A percentile compares a stretch with the other conserved stretches of the same genome.
These are phyloP conservation scores for Teunomyces pallodes DNA, from an alignment of 805 yeast genomes.

Conservation along the genomic window DNA sequence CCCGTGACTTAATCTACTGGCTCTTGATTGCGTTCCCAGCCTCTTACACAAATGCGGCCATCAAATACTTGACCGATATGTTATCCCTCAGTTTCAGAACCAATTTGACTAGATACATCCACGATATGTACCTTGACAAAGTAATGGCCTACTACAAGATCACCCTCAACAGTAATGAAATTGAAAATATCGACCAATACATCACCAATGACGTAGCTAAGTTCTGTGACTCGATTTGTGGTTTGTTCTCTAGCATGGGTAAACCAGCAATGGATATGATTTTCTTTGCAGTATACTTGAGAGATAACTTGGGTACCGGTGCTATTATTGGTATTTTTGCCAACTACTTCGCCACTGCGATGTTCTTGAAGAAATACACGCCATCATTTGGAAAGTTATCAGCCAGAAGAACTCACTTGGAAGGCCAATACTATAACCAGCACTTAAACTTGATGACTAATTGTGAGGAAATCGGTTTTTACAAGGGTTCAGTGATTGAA, in stretches of 20 bases:
- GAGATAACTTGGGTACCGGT: slow-evolving; percentile 83
- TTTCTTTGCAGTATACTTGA: slow-evolving; percentile 77
- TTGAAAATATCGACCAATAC: slow-evolving; percentile 78
- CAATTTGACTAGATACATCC: slow-evolving; percentile 77
- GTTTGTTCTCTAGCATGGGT: slow-evolving; percentile 84
- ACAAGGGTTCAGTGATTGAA: slow-evolving; percentile 83
- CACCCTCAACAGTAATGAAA: slow-evolving; percentile 53
- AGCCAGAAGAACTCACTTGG: slow-evolving; percentile 70
- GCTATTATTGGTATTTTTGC: slow-evolving; percentile 80
- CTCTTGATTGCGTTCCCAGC: slow-evolving; percentile 89
- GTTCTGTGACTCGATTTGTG: slow-evolving; percentile 77
- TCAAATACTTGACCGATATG: slow-evolving; percentile 73
- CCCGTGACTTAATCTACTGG: slow-evolving; percentile 82
- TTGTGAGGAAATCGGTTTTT: slow-evolving; percentile 91
- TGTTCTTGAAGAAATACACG: slow-evolving; percentile 64
- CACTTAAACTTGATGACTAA: slow-evolving; percentile 83
- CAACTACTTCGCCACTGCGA: slow-evolving; percentile 80
- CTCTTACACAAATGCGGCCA: slow-evolving; percentile 86
- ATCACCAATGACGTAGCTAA: slow-evolving; percentile 81
- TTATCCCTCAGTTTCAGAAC: slow-evolving; percentile 83
- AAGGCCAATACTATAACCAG: slow-evolving; percentile 85
- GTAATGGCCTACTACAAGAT: slow-evolving; percentile 81
- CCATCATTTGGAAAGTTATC: slow-evolving; percentile 84
- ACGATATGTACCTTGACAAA: slow-evolving; percentile 82
- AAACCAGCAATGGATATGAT: slow-evolving; percentile 86